Conservation (phyloP, 169 alveolate species). For the Plasmodium malariae region DNA sequence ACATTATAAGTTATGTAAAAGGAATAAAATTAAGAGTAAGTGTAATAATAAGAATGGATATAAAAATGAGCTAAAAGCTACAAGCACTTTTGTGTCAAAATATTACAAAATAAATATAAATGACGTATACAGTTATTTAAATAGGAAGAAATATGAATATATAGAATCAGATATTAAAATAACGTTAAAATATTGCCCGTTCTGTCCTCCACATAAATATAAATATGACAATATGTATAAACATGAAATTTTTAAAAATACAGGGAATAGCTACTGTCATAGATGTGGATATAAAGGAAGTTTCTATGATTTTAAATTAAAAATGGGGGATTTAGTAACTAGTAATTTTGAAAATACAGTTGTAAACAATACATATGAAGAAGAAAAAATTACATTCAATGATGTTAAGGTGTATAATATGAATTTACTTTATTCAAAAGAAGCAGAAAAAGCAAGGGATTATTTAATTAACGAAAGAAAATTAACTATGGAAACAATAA, state of each 20-base stretch:
- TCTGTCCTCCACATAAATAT: conserved; percentile 90
- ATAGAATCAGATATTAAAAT: conserved; percentile 85
- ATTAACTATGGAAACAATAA: conserved; percentile 83
- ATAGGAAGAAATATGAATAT: conserved; percentile 85
- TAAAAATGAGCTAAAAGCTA: conserved; percentile 39
- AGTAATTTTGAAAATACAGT: conserved; percentile 60
- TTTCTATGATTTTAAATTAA: conserved; percentile 90
- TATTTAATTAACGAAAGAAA: conserved; percentile 90
- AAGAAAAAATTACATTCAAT: conserved; percentile 75
- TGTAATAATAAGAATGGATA: neutral
- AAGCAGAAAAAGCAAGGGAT: conserved; percentile 82
- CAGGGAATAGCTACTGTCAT: conserved; percentile 90
- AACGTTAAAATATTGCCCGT: conserved; percentile 87
- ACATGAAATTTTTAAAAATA: conserved; percentile 87
- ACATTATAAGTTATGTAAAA: neutral
- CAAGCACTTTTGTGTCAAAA: conserved; percentile 84
- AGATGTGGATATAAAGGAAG: conserved; percentile 90
- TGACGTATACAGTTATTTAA: conserved; percentile 85
- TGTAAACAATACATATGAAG: conserved; percentile 39
- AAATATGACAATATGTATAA: conserved; percentile 87
- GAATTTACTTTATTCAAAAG: conserved; percentile 79
- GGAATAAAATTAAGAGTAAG: neutral
- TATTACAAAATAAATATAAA: conserved; percentile 83
- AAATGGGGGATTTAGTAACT: conserved; percentile 85
- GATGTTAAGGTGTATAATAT: conserved; percentile 81